A percentile compares a stretch with the other conserved stretches of the same genome.
These are phyloP conservation scores for Fusarium austroafricanum DNA, from an alignment of 2,329 filamentous ascomycete species.

Conservation along the genomic window DNA sequence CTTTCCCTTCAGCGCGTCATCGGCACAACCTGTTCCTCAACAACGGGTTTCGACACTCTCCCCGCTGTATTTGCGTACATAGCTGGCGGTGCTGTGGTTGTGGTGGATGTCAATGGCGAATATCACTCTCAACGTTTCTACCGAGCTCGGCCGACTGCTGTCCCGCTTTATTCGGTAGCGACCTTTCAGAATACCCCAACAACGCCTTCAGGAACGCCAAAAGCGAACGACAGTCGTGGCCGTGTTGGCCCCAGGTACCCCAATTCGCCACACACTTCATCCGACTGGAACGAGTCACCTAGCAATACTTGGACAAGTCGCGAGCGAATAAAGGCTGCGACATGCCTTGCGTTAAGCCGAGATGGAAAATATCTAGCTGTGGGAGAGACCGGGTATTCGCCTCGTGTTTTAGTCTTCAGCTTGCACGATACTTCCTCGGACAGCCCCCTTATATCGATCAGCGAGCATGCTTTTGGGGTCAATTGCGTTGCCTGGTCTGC, in stretches of 20 bases:
- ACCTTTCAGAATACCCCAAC: slow-evolving; percentile 63
- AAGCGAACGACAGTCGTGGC: slow-evolving; percentile 73
- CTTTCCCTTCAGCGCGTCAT: slow-evolving; percentile 86
- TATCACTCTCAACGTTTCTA: slow-evolving; percentile 85
- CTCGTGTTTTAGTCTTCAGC: slow-evolving; percentile 89
- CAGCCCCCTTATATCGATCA: slow-evolving; percentile 83
- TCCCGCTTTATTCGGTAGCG: slow-evolving; percentile 71
- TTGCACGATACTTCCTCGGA: slow-evolving; percentile 84
- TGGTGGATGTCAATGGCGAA: slow-evolving; percentile 81
- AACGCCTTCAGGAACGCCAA: slow-evolving; percentile 65
- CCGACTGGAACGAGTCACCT: slow-evolving; percentile 72
- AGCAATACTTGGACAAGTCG: slow-evolving; percentile 86
- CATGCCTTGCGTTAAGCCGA: slow-evolving; percentile 87
- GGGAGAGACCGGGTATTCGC: slow-evolving; percentile 94
- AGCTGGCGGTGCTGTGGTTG: slow-evolving; percentile 91
- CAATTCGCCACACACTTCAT: slow-evolving; percentile 59
- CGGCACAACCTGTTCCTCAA: slow-evolving; percentile 86
- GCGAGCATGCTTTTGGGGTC: slow-evolving; percentile 91
- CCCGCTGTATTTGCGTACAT: slow-evolving; percentile 87
- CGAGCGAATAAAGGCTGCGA: slow-evolving; percentile 94
- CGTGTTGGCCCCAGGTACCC: slow-evolving; percentile 61
- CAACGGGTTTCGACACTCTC: slow-evolving; percentile 87
- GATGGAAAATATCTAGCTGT: slow-evolving; percentile 91
- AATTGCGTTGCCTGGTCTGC: slow-evolving; percentile 89
- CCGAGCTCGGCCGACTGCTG: slow-evolving; percentile 81